Evolutionary conservation across 108 stramenopile genomes (phyloP), one percentile per base, ranked within the genome.

Genomic region (Seminavis robusta): DNA sequence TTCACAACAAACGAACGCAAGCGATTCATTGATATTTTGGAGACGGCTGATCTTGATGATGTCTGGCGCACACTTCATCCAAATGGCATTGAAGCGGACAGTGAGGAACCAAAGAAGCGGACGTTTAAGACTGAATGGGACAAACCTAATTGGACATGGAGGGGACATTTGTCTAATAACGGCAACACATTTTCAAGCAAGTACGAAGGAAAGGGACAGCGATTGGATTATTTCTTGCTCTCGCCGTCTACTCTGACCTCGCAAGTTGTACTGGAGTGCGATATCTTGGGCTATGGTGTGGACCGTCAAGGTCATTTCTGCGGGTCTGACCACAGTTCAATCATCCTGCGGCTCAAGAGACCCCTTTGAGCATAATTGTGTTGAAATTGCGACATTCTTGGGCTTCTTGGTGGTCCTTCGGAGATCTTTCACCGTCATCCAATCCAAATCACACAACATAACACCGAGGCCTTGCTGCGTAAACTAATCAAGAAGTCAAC

Each of bases 61-160:
- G 31, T 71, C n/a, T 76, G 74, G 74, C 47, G 74, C 11, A 34
- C 33, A 32, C 36, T 65, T 13, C 69, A 76, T 54, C 69, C 74
- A 7, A 24, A 50, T 15, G 73, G 73, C 1, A 37, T 43, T 1
- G 15, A 28, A 3, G 40, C 42, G 6, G 15, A 13, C 23, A 23
- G 13, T 36, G 8, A 26, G 3, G 7, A 13, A 17, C 8, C 0
- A 33, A 27, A 28, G 19, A 11, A 37, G 9, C n/a, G n/a, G 37
- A n/a, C n/a, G 37, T 15, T 38, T n/a, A 23, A 0, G 2, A 11
- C 3, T 3, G 8, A 23, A 21, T 76, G 74, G 74, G 56, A 70
- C 4, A 38, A 39, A 27, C 53, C 69, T 0, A 26, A 71, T 28
- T 76, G 49, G 25, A 76, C 74, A 17, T 76, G 74, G 74, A 46